A percentile compares a stretch with the other conserved stretches of the same genome.
These are phyloP conservation scores for Mortierella sp. DNA, from an alignment of 371 early-diverging fungal genomes.

Conservation along the genomic window DNA sequence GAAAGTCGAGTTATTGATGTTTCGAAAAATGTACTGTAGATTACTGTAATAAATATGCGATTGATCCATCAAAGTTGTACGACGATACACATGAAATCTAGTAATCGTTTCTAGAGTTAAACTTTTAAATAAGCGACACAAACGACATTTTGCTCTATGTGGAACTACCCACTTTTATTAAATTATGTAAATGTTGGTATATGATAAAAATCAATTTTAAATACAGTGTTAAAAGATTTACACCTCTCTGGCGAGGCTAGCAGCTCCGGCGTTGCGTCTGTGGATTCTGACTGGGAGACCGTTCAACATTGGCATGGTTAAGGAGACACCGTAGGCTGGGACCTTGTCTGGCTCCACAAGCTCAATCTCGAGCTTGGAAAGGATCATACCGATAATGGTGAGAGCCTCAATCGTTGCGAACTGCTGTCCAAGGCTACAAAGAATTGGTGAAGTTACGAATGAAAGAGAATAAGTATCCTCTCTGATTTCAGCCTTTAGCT, in stretches of 20 bases:
- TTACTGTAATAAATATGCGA: not conserved
- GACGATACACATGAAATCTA: too few relatives aligned
- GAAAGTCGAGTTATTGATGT: conserved; percentile 1
- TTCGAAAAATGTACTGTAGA: not conserved
- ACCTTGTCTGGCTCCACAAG: conserved; percentile 48
- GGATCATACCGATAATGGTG: conserved; percentile 60
- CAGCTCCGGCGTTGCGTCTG: not conserved
- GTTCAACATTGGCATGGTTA: conserved; percentile 66
- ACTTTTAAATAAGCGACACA: too few relatives aligned
- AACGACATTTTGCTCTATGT: too few relatives aligned
- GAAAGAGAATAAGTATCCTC: too few relatives aligned
- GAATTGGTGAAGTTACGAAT: too few relatives aligned
- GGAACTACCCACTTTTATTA: too few relatives aligned
- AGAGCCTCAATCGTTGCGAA: conserved; percentile 68
- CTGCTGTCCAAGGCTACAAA: conserved; percentile 55
- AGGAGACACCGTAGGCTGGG: conserved; percentile 57
- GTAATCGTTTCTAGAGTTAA: too few relatives aligned
- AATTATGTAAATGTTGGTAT: too few relatives aligned
- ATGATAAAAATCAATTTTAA: too few relatives aligned
- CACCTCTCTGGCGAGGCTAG: not conserved
- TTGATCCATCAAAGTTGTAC: too few relatives aligned
- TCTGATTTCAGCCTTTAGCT: too few relatives aligned
- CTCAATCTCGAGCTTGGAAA: conserved; percentile 60
- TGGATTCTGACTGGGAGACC: conserved; percentile 40
- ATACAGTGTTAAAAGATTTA: not conserved